Percentiles rank a stretch among this genome's conserved stretches.
These are phyloP conservation scores for Eutrema japonicum DNA, from an alignment of 345 rosid species.

Conservation along the genomic window DNA sequence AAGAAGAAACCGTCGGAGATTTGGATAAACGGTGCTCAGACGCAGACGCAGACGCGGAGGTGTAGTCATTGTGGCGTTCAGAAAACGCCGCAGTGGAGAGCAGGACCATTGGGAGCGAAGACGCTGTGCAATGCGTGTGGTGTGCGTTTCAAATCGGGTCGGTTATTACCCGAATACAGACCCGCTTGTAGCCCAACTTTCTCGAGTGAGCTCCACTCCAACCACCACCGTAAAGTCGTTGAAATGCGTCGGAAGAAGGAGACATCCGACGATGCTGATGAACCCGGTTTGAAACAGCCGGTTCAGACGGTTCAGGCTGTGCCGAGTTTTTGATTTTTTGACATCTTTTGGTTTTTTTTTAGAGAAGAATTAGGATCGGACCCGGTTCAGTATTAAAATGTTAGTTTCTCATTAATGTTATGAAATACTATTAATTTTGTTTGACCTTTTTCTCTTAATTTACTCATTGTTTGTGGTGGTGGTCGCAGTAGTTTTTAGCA, in stretches of 20 bases:
- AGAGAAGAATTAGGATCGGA: constrained; percentile 25
- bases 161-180: constrained; percentile 52
- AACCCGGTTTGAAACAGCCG: constrained; percentile 12
- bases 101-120: constrained; percentile 50
- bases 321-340: constrained; percentile 52
- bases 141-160: constrained; percentile 51
- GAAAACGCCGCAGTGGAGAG: constrained; percentile 55
- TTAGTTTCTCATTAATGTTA: constrained; percentile 3
- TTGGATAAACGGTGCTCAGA: constrained; percentile 31
- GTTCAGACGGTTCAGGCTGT: constrained; percentile 37
- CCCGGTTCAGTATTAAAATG: constrained; percentile 32
- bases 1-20: neutral
- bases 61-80: constrained; percentile 47
- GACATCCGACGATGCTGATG: constrained; percentile 34
- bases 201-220: constrained; percentile 43
- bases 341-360: too few species aligned
- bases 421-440: neutral
- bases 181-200: constrained; percentile 57
- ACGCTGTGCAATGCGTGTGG: constrained; percentile 59
- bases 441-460: neutral
- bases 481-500: neutral
- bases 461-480: neutral
- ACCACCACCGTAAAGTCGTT: constrained; percentile 45
- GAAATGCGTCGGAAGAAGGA: constrained; percentile 41
- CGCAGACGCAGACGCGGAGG: constrained; percentile 39